These are phyloP conservation scores for Paulownia fortunei DNA, from an alignment of 257 asterid species.

Conservation along the genomic window DNA sequence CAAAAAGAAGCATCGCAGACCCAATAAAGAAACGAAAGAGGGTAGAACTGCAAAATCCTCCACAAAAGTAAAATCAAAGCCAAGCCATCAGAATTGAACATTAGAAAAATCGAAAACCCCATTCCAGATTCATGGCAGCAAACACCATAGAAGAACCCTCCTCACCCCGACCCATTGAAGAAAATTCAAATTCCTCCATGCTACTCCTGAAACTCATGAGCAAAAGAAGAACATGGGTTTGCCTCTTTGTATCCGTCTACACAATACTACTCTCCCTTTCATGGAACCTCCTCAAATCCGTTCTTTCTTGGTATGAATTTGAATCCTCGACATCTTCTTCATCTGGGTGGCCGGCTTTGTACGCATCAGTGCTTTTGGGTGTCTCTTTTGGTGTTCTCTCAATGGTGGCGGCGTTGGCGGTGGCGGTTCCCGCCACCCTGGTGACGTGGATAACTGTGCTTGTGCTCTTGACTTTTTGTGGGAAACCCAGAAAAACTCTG, in stretches of 20 bases:
- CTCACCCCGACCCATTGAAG: background rate
- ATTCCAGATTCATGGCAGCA: slow-evolving; percentile 20
- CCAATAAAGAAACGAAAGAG: background rate
- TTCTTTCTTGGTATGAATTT: slow-evolving; percentile 61
- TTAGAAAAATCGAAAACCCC: no score
- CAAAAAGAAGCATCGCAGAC: background rate
- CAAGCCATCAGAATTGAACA: slow-evolving; percentile 9
- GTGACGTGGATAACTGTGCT: slow-evolving; percentile 89
- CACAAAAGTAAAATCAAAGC: slow-evolving; percentile 7
- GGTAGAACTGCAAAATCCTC: slow-evolving; percentile 27
- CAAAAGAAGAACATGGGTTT: slow-evolving; percentile 84
- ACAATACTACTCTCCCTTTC: slow-evolving; percentile 67
- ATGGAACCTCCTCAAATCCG: slow-evolving; percentile 78
- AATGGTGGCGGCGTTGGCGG: slow-evolving; percentile 85
- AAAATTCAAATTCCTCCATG: background rate
- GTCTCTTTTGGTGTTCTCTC: slow-evolving; percentile 77
- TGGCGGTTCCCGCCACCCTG: slow-evolving; percentile 87
- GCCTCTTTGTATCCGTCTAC: slow-evolving; percentile 72
- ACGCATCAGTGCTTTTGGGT: slow-evolving; percentile 73
- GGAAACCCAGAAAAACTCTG: slow-evolving; percentile 76
- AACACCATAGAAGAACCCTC: slow-evolving; percentile 6
- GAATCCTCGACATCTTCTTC: slow-evolving; percentile 34
- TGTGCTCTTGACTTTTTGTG: slow-evolving; percentile 73
- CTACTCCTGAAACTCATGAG: slow-evolving; percentile 60
- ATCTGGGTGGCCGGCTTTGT: slow-evolving; percentile 65